Conservation (phyloP, 2,329 filamentous ascomycete species). For the Endothia cerciana region DNA sequence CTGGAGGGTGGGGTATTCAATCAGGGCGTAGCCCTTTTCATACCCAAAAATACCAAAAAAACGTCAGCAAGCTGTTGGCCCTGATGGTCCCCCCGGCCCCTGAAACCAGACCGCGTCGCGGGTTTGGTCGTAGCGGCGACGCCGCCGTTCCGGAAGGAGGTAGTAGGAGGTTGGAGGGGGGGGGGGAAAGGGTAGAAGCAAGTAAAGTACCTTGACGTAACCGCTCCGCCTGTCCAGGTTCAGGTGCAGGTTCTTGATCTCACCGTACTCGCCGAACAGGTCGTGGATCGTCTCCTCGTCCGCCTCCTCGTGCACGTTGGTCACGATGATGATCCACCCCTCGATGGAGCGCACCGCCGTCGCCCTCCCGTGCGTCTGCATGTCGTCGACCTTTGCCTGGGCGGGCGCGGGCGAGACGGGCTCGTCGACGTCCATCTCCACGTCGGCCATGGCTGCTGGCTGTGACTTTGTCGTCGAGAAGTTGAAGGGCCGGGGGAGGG, state of each 20-base stretch:
- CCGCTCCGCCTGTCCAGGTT: constrained; percentile 82
- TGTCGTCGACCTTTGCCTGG: constrained; percentile 59
- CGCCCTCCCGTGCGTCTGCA: constrained; percentile 74
- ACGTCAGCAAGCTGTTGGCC: not conserved
- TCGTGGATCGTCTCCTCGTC: constrained; percentile 83
- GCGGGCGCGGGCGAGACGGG: constrained; percentile 41
- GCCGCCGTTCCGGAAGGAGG: not conserved
- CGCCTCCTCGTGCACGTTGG: constrained; percentile 86
- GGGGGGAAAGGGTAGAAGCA: constrained; percentile 5
- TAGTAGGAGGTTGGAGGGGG: not conserved
- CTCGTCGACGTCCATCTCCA: constrained; percentile 64
- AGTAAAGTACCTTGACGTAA: constrained; percentile 75
- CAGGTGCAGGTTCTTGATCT: constrained; percentile 85
- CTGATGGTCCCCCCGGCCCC: too few species aligned
- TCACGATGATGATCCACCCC: constrained; percentile 86
- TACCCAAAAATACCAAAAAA: too few species aligned
- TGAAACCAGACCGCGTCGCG: too few species aligned
- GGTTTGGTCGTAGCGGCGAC: too few species aligned
- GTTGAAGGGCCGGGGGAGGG: not conserved
- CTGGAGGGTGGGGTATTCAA: constrained; percentile 79
- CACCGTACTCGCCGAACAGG: constrained; percentile 80
- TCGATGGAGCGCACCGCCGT: constrained; percentile 85
- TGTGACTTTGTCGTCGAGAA: not conserved
- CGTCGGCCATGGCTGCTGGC: constrained; percentile 52
- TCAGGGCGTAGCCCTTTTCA: constrained; percentile 76